Conservation (phyloP, 2,329 filamentous ascomycete genomes). For the Pseudogymnoascus sp. region DNA sequence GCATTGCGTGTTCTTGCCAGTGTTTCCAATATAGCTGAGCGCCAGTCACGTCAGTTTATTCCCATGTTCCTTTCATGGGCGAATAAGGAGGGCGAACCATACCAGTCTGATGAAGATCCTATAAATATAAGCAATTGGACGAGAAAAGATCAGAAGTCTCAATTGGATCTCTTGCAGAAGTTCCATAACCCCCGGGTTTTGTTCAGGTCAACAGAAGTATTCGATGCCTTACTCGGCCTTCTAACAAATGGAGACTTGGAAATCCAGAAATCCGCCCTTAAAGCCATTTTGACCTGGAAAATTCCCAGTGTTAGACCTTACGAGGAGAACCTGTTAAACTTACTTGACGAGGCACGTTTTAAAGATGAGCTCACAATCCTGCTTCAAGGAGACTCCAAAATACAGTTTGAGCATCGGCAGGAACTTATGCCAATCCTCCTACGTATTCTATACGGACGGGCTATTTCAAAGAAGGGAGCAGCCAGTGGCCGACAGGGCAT, state of each 20-base stretch:
- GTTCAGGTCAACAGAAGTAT: slow-evolving; percentile 68
- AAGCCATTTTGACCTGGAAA: slow-evolving; percentile 85
- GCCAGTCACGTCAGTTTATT: slow-evolving; percentile 72
- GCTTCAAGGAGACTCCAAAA: slow-evolving; percentile 64
- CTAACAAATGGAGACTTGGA: slow-evolving; percentile 84
- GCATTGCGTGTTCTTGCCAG: slow-evolving; percentile 70
- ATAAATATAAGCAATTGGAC: slow-evolving; percentile 46
- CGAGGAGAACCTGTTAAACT: slow-evolving; percentile 73
- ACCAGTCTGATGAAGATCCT: slow-evolving; percentile 20
- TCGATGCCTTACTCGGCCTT: slow-evolving; percentile 63
- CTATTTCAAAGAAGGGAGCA: slow-evolving; percentile 72
- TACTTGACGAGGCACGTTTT: slow-evolving; percentile 85
- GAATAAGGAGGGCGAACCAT: slow-evolving; percentile 33
- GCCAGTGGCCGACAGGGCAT: slow-evolving; percentile 73
- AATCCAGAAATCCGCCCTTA: slow-evolving; percentile 76
- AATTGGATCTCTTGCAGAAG: slow-evolving; percentile 72
- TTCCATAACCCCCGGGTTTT: slow-evolving; percentile 82
- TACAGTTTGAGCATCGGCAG: slow-evolving; percentile 63
- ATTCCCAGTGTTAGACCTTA: slow-evolving; percentile 66
- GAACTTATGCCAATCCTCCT: slow-evolving; percentile 80
- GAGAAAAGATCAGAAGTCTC: slow-evolving; percentile 71
- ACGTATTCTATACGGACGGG: slow-evolving; percentile 78
- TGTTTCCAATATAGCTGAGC: slow-evolving; percentile 72
- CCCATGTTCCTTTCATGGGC: slow-evolving; percentile 81
- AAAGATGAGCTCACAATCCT: slow-evolving; percentile 90